These are phyloP conservation scores for Candida nanaspora DNA, from an alignment of 805 yeast genomes.

Conservation along the genomic window DNA sequence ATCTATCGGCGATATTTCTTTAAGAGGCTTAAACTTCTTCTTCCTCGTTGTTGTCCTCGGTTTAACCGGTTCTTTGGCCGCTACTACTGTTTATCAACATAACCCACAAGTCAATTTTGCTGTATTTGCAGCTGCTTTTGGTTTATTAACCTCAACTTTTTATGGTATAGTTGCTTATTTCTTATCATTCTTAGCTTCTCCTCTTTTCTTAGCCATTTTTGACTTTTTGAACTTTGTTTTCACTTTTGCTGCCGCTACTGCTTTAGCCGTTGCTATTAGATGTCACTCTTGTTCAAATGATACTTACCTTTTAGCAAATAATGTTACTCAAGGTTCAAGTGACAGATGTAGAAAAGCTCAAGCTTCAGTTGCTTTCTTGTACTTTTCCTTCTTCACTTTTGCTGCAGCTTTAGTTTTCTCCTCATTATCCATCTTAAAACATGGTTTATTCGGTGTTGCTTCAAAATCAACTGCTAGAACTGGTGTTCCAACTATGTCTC, in stretches of 20 bases:
- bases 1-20: constrained; percentile 66
- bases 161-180: constrained; percentile 77
- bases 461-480: constrained; percentile 53
- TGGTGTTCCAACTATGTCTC: constrained; percentile 87
- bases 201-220: constrained; percentile 61
- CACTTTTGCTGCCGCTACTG: constrained; percentile 92
- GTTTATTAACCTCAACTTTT: constrained; percentile 69
- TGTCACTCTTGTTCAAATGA: constrained; percentile 78
- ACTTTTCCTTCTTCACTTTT: constrained; percentile 74
- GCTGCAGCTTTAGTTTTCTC: constrained; percentile 54
- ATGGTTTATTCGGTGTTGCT: constrained; percentile 52
- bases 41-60: constrained; percentile 79
- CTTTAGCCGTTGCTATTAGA: constrained; percentile 85
- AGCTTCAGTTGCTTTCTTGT: constrained; percentile 74
- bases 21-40: constrained; percentile 69
- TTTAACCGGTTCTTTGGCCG: constrained; percentile 81
- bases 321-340: constrained; percentile 63
- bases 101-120: constrained; percentile 84
- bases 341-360: constrained; percentile 96
- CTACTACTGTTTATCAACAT: constrained; percentile 42
- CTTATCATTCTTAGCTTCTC: constrained; percentile 78
- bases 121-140: constrained; percentile 84
- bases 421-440: constrained; percentile 40
- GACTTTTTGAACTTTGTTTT: constrained; percentile 89
- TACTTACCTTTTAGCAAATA: constrained; percentile 56